phyloP scores from a whole-genome alignment of 23 red algal genomes.

The Gracilaria vermiculophylla region DNA sequence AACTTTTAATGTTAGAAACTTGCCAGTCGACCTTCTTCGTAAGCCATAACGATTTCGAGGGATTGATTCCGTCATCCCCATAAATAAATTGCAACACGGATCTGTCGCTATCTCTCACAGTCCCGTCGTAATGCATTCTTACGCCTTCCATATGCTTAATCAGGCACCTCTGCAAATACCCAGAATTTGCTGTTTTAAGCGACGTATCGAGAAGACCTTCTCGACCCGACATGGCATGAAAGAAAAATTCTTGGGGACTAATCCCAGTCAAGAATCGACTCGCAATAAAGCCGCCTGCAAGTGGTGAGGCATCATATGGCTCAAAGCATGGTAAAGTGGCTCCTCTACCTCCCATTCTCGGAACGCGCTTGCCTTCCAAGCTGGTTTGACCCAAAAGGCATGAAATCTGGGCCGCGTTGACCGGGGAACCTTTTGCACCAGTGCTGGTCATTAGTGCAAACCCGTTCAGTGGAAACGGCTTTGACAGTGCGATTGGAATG shows the following conservation, averaged over 20 bases:
- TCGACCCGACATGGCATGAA: slow-evolving; percentile 97
- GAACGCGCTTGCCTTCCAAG: slow-evolving; percentile 92
- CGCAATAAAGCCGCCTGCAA: slow-evolving; percentile 91
- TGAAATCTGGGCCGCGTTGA: slow-evolving; percentile 94
- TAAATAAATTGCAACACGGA: slow-evolving; percentile 91
- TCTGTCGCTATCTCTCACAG: slow-evolving; percentile 83
- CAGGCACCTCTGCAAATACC: slow-evolving; percentile 98
- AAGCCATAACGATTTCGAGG: slow-evolving; percentile 87
- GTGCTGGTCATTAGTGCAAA: slow-evolving; percentile 96
- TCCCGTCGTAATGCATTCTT: slow-evolving; percentile 85
- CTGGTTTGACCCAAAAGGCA: slow-evolving; percentile 93
- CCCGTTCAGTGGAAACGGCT: slow-evolving; percentile 90
- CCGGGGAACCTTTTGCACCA: slow-evolving; percentile 89
- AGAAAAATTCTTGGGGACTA: slow-evolving; percentile 91
- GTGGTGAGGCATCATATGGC: slow-evolving; percentile 80
- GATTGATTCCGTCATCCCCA: slow-evolving; percentile 98
- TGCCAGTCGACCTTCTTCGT: slow-evolving; percentile 67
- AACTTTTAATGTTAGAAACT: slow-evolving; percentile 39
- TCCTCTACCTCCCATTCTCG: slow-evolving; percentile 79
- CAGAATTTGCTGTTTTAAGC: slow-evolving; percentile 98
- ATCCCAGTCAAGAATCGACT: slow-evolving; percentile 94
- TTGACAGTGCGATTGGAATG: slow-evolving; percentile 52
- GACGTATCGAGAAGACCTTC: slow-evolving; percentile 97
- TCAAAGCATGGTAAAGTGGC: slow-evolving; percentile 90
- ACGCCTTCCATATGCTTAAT: slow-evolving; percentile 94